Conservation (phyloP, 768 basidiomycete genomes). For the Suillus alpinus region DNA sequence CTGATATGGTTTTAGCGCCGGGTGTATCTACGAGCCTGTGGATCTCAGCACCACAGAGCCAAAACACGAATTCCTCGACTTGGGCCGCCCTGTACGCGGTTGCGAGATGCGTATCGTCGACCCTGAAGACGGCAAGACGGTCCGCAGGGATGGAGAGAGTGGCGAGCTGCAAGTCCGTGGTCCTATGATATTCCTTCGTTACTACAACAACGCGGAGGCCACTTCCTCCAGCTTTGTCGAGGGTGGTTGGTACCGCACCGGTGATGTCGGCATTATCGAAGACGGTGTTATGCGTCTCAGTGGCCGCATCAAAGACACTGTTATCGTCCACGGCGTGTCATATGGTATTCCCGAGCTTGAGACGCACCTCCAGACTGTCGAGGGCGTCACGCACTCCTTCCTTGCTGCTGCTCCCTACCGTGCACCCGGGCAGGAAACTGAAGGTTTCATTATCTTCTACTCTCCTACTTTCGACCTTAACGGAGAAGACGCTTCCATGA, state of each 20-base stretch:
- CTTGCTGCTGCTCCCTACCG: conserved; percentile 39
- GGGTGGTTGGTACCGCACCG: conserved; percentile 56
- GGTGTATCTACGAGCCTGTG: conserved; percentile 32
- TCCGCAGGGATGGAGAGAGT: conserved; percentile 26
- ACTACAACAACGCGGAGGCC: conserved; percentile 44
- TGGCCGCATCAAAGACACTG: conserved; percentile 42
- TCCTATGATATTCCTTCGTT: conserved; percentile 38
- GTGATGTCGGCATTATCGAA: conserved; percentile 44
- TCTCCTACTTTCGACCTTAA: conserved; percentile 22
- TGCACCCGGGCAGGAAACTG: conserved; percentile 36
- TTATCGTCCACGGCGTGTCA: conserved; percentile 45
- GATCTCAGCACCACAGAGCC: conserved; percentile 15
- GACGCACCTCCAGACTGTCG: conserved; percentile 37
- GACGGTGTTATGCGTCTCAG: conserved; percentile 32
- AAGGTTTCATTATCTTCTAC: conserved; percentile 44
- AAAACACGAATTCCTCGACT: conserved; percentile 34
- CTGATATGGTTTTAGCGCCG: conserved; percentile 22
- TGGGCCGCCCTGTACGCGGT: conserved; percentile 24
- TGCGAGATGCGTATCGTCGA: conserved; percentile 34
- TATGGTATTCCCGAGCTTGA: conserved; percentile 38
- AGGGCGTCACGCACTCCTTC: conserved; percentile 33
- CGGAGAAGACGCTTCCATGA: conserved; percentile 16
- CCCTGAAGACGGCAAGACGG: conserved; percentile 18
- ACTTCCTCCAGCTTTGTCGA: conserved; percentile 43
- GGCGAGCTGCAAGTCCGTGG: conserved; percentile 41